Evolutionary conservation across 768 basidiomycete genomes (phyloP).

Genomic region (Termitomyces sp.): DNA sequence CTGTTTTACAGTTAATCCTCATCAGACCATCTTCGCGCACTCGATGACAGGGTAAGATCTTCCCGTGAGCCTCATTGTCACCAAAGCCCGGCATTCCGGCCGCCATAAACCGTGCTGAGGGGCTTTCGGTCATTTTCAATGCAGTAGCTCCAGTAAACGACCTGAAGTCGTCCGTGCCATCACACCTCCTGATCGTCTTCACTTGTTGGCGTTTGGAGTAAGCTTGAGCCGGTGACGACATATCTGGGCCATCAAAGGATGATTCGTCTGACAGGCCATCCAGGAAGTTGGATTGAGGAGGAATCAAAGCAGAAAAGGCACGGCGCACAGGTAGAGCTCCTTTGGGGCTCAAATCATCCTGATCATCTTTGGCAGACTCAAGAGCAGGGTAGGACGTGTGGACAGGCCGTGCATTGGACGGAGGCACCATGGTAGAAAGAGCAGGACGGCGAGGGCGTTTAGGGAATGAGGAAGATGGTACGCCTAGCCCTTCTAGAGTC

Average conservation of each 20-base stretch:
- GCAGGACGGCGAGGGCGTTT: slow-evolving; percentile 66
- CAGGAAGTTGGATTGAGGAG: slow-evolving; percentile 56
- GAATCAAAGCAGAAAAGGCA: slow-evolving; percentile 72
- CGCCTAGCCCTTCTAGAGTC: slow-evolving; percentile 49
- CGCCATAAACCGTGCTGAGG: slow-evolving; percentile 50
- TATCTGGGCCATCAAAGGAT: slow-evolving; percentile 65
- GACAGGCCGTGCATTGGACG: slow-evolving; percentile 33
- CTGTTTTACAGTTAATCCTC: slow-evolving; percentile 79
- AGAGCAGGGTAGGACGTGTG: slow-evolving; percentile 43
- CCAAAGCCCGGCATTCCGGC: slow-evolving; percentile 83
- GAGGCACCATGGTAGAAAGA: slow-evolving; percentile 58
- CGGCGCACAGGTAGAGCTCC: slow-evolving; percentile 56
- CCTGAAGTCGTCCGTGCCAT: slow-evolving; percentile 79
- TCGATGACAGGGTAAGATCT: slow-evolving; percentile 89
- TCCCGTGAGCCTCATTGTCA: slow-evolving; percentile 90
- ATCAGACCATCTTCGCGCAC: slow-evolving; percentile 95
- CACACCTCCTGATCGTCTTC: slow-evolving; percentile 74
- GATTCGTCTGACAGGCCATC: slow-evolving; percentile 46
- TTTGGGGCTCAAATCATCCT: slow-evolving; percentile 27
- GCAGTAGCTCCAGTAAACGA: slow-evolving; percentile 69
- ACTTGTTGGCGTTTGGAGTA: slow-evolving; percentile 76
- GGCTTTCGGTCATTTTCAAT: slow-evolving; percentile 50
- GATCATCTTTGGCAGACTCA: slow-evolving; percentile 21
- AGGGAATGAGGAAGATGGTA: slow-evolving; percentile 46
- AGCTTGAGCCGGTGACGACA: slow-evolving; percentile 80